phyloP scores from a whole-genome alignment of 768 basidiomycete genomes.

The Boletus pseudopeckii region DNA sequence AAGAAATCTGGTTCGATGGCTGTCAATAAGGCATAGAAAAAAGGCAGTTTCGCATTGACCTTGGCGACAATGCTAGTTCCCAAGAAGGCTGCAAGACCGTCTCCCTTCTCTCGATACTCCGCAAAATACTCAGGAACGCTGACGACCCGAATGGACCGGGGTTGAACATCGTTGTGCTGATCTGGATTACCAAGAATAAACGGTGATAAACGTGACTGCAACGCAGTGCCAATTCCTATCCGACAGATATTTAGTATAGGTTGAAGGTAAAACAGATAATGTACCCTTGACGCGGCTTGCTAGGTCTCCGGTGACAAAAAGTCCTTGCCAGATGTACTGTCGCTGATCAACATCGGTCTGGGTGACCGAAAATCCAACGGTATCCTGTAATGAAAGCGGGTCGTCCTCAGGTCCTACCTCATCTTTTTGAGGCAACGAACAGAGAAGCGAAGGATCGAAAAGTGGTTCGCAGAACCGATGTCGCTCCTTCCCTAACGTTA shows the following conservation, averaged over 20 bases:
- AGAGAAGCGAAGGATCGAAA: slow-evolving; percentile 66
- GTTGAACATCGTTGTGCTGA: slow-evolving; percentile 66
- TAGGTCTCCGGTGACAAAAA: slow-evolving; percentile 79
- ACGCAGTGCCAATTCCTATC: slow-evolving; percentile 59
- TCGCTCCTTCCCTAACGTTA: slow-evolving; percentile 82
- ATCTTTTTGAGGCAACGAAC: slow-evolving; percentile 30
- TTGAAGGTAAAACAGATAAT: slow-evolving; percentile 3
- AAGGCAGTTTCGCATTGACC: slow-evolving; percentile 37
- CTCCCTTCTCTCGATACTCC: slow-evolving; percentile 84
- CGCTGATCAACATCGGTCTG: slow-evolving; percentile 63
- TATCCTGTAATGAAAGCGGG: slow-evolving; percentile 57
- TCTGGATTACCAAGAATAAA: slow-evolving; percentile 61
- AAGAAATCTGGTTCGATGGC: slow-evolving; percentile 52
- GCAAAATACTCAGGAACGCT: slow-evolving; percentile 87
- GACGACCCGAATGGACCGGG: slow-evolving; percentile 59
- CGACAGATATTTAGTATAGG: neutral
- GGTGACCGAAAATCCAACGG: slow-evolving; percentile 59
- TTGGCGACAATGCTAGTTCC: slow-evolving; percentile 85
- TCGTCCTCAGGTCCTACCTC: slow-evolving; percentile 20
- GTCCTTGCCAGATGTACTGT: slow-evolving; percentile 70
- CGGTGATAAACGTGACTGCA: slow-evolving; percentile 67
- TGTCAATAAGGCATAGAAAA: slow-evolving; percentile 1
- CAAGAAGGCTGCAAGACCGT: slow-evolving; percentile 76
- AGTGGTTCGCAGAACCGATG: slow-evolving; percentile 91
- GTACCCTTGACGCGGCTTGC: slow-evolving; percentile 69